phyloP scores from a whole-genome alignment of 2,329 filamentous ascomycete species.

The Diaporthe ampelina region DNA sequence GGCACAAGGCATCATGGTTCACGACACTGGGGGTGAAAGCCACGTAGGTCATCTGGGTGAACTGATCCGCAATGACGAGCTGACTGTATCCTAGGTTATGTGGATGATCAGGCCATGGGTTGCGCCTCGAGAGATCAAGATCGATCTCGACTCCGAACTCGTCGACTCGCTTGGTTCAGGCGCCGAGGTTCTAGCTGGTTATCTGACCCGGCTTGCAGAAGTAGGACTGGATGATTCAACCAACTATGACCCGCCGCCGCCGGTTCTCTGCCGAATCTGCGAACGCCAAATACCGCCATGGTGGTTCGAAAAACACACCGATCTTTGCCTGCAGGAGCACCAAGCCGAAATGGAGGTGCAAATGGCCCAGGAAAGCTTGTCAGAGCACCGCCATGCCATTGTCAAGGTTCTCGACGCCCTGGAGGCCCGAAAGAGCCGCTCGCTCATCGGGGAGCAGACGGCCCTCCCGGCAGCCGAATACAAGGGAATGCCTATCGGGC shows the following conservation, averaged over 20 bases:
- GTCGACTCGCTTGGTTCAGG: slow-evolving; percentile 95
- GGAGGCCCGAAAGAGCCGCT: slow-evolving; percentile 81
- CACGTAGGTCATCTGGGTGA: slow-evolving; percentile 76
- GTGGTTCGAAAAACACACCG: slow-evolving; percentile 99
- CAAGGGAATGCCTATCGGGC: slow-evolving; percentile 88
- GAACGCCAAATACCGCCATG: slow-evolving; percentile 97
- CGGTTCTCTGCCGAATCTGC: slow-evolving; percentile 95
- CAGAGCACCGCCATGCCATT: slow-evolving; percentile 93
- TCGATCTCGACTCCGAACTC: slow-evolving; percentile 89
- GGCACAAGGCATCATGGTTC: slow-evolving; percentile 98
- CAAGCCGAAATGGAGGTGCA: slow-evolving; percentile 98
- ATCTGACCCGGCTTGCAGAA: slow-evolving; percentile 91
- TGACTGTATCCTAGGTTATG: slow-evolving; percentile 79
- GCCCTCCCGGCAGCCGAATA: slow-evolving; percentile 79
- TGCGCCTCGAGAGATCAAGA: slow-evolving; percentile 90
- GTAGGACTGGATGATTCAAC: slow-evolving; percentile 81
- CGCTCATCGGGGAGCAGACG: slow-evolving; percentile 67
- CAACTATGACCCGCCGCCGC: slow-evolving; percentile 83
- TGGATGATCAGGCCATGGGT: slow-evolving; percentile 99
- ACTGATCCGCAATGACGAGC: background rate
- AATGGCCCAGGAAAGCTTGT: slow-evolving; percentile 91
- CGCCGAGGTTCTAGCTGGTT: slow-evolving; percentile 93
- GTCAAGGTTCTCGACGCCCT: slow-evolving; percentile 95
- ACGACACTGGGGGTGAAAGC: slow-evolving; percentile 90
- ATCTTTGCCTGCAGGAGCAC: slow-evolving; percentile 95